Base-by-base conservation (phyloP, 228 moss, liverwort and hornwort species). In the Sphagnum fallax region DNA sequence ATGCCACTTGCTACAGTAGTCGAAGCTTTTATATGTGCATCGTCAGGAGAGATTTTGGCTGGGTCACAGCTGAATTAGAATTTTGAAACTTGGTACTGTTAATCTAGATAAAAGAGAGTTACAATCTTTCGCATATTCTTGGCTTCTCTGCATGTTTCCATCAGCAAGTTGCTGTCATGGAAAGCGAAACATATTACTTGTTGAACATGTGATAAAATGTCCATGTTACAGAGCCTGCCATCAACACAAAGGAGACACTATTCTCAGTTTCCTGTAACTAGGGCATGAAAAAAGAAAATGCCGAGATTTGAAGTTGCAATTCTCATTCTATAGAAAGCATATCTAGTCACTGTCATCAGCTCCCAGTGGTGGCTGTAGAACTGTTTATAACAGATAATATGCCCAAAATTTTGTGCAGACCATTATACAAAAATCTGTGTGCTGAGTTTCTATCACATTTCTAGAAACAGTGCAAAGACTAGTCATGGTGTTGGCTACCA, bases 171-270 rank as follows among this genome's bases (percentile, higher is more conserved):
- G 80, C 98, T 98, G 76, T 98, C 98, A 61, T 98, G 98, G 66
- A 98, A 98, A 52, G 98, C 98, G 74, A 98, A 98, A 74, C 98
- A 98, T 68, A 98, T 94, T 51, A 98, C 94, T 84, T 98, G 98
- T 89, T 98, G 98, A 69, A 98, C 98, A 80, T 98, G 94, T 75
- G 93, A 93, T 74, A 98, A 81, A 75, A 98, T 98, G 84, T 98
- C 98, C 98, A 98, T 98, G 71, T 98, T 98, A 83, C 98, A 98
- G 65, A 94, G 86, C 79, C 98, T 98, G 78, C 82, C 67, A 10
- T 5, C 66, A 67, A 5, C n/a, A 12, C 47, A n/a, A 49, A 49
- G 49, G 50, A 8, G 9, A 55, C 55, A 55, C 12, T 12, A 55
- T 55, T 55, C 2, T 32, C 32, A 32, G 32, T 32, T 32, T 32